A percentile compares a stretch with the other conserved stretches of the same genome.
Conservation (phyloP, 306 rosid genomes). For the Glycyrrhiza uralensis region DNA sequence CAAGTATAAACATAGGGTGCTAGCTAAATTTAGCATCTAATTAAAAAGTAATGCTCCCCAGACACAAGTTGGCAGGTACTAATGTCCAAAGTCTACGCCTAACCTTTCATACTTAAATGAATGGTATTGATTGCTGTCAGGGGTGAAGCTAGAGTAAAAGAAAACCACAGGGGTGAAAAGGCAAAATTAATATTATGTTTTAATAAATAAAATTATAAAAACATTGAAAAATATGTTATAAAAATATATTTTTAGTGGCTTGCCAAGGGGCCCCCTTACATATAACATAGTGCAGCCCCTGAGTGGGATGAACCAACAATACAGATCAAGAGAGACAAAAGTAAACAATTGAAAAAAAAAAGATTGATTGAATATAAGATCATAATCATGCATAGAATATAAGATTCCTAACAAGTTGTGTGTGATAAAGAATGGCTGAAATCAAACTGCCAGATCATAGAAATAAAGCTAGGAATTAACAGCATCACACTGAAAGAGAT, state of each 20-base stretch:
- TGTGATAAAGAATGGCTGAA: slow-evolving; percentile 9
- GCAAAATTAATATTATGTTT: not conserved
- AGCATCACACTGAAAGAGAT: not conserved
- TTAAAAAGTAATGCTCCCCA: not conserved
- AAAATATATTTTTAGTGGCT: not conserved
- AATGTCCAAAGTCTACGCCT: not conserved
- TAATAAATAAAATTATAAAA: not conserved
- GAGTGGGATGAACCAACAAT: not conserved
- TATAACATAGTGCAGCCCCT: not conserved
- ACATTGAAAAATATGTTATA: not conserved
- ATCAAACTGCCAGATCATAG: slow-evolving; percentile 4
- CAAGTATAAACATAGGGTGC: not conserved
- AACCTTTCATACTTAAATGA: not conserved
- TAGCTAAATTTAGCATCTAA: slow-evolving; percentile 13
- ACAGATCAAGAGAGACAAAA: not conserved
- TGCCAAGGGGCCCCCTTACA: not conserved
- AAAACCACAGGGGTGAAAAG: not conserved
- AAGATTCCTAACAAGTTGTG: slow-evolving; percentile 1
- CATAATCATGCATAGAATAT: not conserved
- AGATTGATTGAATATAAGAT: not conserved
- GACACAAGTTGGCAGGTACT: not conserved
- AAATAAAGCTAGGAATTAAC: slow-evolving; percentile 8
- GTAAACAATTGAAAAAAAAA: not conserved
- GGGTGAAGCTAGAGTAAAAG: not conserved
- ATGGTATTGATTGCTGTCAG: not conserved